Conservation (phyloP, 1,284 basidiomycete species). For the Cystobasidiaceae sp. region DNA sequence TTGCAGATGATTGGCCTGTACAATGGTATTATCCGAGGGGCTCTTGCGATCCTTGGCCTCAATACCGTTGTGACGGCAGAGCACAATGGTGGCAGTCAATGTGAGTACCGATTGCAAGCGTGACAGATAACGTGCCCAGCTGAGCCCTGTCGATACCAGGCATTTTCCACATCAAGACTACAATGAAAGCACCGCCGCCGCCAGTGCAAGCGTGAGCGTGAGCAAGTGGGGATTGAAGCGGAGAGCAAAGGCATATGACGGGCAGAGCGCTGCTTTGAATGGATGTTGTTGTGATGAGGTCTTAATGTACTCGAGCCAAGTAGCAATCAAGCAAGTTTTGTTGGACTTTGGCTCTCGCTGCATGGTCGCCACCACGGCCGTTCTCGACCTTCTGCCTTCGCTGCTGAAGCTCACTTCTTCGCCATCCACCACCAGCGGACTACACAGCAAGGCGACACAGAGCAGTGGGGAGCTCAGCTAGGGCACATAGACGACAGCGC, state of each 20-base stretch:
- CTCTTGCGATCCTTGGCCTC: conserved; percentile 39
- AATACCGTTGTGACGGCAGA: conserved; percentile 34
- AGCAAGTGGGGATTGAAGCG: too few relatives aligned
- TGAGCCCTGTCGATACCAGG: background rate
- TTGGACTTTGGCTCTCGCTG: too few relatives aligned
- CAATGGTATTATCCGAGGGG: conserved; percentile 36
- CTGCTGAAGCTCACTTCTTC: background rate
- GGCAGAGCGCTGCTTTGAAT: background rate
- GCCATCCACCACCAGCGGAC: background rate
- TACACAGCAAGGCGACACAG: background rate
- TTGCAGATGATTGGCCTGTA: conserved; percentile 37
- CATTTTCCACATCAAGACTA: conserved; percentile 28
- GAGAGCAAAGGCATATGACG: too few relatives aligned
- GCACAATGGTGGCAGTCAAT: conserved; percentile 18
- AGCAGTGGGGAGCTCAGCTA: background rate
- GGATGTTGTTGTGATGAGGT: background rate
- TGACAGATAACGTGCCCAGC: background rate
- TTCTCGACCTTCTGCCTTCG: too few relatives aligned
- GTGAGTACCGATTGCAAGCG: conserved; percentile 9
- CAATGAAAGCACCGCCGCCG: background rate
- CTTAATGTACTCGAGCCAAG: background rate
- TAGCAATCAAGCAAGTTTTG: too few relatives aligned
- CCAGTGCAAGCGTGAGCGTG: background rate
- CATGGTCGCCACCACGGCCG: too few relatives aligned
- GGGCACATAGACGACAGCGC: background rate